Base-by-base conservation (phyloP, 208 protist species). In the Entamoeba nuttalli region DNA sequence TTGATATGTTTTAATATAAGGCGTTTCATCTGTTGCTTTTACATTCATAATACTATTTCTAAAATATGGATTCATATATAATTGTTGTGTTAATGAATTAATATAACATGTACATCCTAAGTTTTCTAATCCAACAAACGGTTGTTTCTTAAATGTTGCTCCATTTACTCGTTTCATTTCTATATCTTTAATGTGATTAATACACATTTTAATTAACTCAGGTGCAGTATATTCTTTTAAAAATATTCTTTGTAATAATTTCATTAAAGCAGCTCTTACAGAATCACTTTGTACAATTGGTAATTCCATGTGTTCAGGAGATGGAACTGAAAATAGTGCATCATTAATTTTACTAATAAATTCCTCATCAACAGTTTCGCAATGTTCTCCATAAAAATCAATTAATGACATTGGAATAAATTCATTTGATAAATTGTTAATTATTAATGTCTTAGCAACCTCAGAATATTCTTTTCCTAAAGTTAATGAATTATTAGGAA, bases 81-180 rank as follows among this genome's bases (percentile, higher is more conserved):
- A 30, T n/a, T 94, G 93, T n/a, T 94, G 93, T 30, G 25, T n/a
- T 30, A 94, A 51, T 14, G 93, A 94, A 51, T 94, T 94, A 48
- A 94, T 52, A 51, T 94, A 94, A 51, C 93, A 94, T n/a, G 93
- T 94, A 51, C 93, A 94, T n/a, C 93, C 93, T 25, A 35, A n/a
- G 9, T 94, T 94, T n/a, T 94, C 48, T 9, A 94, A 48, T 21
- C 93, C 93, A 48, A 94, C 93, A 94, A 52, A 94, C 30, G 44
- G 93, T 19, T 25, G 17, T 51, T 51, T 94, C 44, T 94, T 51
- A 94, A 51, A 52, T 51, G 44, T 50, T 9, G 35, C 93, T 30
- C 25, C 93, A 94, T 19, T 94, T 19, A 84, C 62, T 84, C 19
- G 14, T 25, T 25, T 7, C 9, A 84, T n/a, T 84, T 84, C 17